Base-by-base conservation (phyloP, 345 rosid species). In the Pistacia vera region DNA sequence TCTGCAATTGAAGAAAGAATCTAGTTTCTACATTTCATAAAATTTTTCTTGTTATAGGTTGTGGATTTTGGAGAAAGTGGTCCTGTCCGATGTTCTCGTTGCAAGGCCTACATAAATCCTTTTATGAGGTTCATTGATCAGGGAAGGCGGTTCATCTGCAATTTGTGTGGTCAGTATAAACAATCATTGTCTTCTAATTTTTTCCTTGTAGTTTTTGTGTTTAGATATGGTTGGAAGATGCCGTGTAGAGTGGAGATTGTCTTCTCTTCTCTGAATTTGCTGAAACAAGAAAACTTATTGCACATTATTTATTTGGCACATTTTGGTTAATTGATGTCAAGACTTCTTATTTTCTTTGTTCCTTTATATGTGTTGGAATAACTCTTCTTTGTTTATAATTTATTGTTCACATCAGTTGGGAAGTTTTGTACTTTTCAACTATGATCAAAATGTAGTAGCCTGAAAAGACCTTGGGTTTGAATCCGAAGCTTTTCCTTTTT, bases 71-170 rank as follows among this genome's bases (percentile, higher is more conserved):
- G 98, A 66, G 98, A 95, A 79, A 75, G 85, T 76, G 98, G 98
- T 67, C 98, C 97, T 52, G 91, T 95, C 28, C 89, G 98, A 77
- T 95, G 98, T 88, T 89, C 97, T 78, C 92, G 93, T 72, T 95
- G 98, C 87, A 95, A 95, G 85, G 98, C 93, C 30, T 95, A 95
- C 83, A 87, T 91, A 83, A 95, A 95, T 82, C 98, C 98, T 86
- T 87, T 93, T 77, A 89, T 91, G 98, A 93, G 85, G 84, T 93
- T 95, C 79, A 81, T 89, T 81, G 97, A 95, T 83, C 98, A 91
- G 75, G 98, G 98, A 79, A 90, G 88, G 81, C 87, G 83, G 74
- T 95, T 93, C 86, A 85, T 88, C 82, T 95, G 98, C 78, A 95
- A 91, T 78, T 93, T 95, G 58, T 95, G 98, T 59, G 91, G 91